Conservation (phyloP, 2,329 filamentous ascomycete genomes). For the Aureobasidium sp. region DNA sequence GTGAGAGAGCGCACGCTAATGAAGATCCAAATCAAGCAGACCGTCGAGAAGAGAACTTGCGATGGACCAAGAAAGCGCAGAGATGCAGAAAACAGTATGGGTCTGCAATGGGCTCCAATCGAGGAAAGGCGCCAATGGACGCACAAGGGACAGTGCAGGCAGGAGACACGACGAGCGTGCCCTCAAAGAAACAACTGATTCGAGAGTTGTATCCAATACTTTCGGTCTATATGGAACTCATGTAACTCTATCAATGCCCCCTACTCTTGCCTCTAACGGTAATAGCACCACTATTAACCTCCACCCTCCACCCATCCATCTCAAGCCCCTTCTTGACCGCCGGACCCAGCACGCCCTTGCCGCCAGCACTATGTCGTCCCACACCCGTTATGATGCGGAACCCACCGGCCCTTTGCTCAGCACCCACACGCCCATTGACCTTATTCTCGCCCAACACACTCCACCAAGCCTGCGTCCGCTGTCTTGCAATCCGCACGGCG, state of each 20-base stretch:
- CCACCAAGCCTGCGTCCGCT: slow-evolving; percentile 71
- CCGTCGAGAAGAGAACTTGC: too few relatives aligned
- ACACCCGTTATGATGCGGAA: slow-evolving; percentile 75
- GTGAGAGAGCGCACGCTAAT: too few relatives aligned
- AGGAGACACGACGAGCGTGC: too few relatives aligned
- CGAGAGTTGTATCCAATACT: background rate
- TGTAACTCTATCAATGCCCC: background rate
- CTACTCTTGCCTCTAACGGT: slow-evolving; percentile 53
- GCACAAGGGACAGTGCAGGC: too few relatives aligned
- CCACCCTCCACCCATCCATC: slow-evolving; percentile 75
- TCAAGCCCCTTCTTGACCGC: slow-evolving; percentile 71
- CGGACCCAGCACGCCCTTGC: slow-evolving; percentile 67
- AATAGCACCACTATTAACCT: slow-evolving; percentile 64
- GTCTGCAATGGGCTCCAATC: too few relatives aligned
- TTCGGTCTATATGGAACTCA: too few relatives aligned
- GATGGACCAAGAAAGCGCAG: too few relatives aligned
- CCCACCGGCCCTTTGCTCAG: slow-evolving; percentile 42
- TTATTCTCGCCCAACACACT: slow-evolving; percentile 58
- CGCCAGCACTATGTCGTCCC: slow-evolving; percentile 70
- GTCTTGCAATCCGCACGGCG: slow-evolving; percentile 68
- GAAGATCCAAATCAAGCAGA: too few relatives aligned
- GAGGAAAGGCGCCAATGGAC: too few relatives aligned
- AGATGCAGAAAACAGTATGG: too few relatives aligned
- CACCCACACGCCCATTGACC: slow-evolving; percentile 38
- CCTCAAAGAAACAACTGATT: background rate